Base-by-base conservation (phyloP, 345 rosid species). In the Geranium brycei region DNA sequence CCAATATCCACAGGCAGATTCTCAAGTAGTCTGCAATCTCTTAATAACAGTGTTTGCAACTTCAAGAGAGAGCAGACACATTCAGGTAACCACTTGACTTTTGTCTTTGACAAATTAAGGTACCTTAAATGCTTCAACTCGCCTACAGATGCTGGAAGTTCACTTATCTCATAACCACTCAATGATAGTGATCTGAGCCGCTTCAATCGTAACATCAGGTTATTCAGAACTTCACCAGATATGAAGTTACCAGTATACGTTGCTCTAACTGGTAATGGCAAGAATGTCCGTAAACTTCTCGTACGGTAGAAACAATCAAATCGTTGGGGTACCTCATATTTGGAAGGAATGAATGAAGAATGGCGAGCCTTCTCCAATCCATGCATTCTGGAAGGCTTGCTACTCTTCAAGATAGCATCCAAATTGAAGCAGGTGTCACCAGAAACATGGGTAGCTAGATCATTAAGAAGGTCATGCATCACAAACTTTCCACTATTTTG, bases 391-490 rank as follows among this genome's bases (percentile, higher is more conserved):
- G 14, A 47, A 47, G 1, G 53, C 53, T 47, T 47, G 5, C 15
- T 47, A 47, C 53, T 47, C 53, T 47, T 47, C 53, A 47, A 47
- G 53, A 10, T 59, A 16, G 51, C 63, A 4, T 47, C 53, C 53
- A 47, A 47, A 47, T 47, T 47, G 14, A 47, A 47, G 53, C 53
- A 47, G 53, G 53, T 47, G 3, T 47, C 53, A 47, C 64, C 64
- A 17, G 64, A 65, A 66, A 68, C 64, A 32, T 4, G 69, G 51
- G 66, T 19, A 59, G 73, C 79, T 40, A 76, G 56, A 58, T 76
- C 74, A 63, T 68, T 59, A 31, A 74, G 63, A 3, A 70, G 74
- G 51, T 74, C 74, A 57, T 78, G 82, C 76, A 78, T 78, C 55
- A 61, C 59, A 62, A 66, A 76, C 1, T 51, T 8, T 1, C 62